Conservation (phyloP, 306 rosid species). For the Dalbergia cultrata region DNA sequence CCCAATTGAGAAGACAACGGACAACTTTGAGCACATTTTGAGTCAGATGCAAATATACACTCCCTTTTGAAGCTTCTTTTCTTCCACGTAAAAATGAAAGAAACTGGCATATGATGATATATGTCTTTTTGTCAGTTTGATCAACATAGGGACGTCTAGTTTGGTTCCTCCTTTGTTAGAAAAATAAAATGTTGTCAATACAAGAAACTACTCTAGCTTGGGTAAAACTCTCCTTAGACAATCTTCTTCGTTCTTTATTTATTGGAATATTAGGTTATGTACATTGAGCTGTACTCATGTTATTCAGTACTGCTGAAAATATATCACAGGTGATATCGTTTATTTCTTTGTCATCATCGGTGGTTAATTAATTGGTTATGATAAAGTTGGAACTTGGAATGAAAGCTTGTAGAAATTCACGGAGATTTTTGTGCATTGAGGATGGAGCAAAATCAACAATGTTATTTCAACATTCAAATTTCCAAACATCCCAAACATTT, state of each 20-base stretch:
- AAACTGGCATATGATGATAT: neutral
- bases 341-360: neutral
- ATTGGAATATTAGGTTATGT: slow-evolving; percentile 40
- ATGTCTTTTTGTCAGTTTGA: slow-evolving; percentile 9
- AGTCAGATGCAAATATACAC: slow-evolving; percentile 86
- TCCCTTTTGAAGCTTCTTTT: slow-evolving; percentile 55
- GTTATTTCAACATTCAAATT: too few relatives aligned
- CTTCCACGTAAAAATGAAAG: neutral
- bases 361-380: neutral
- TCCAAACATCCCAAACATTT: too few relatives aligned
- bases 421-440: neutral
- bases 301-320: slow-evolving; percentile 3
- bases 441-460: neutral
- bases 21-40: slow-evolving; percentile 89
- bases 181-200: slow-evolving; percentile 38
- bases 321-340: slow-evolving; percentile 18
- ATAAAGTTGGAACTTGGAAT: slow-evolving; percentile 3
- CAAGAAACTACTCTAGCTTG: slow-evolving; percentile 15
- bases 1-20: slow-evolving; percentile 76
- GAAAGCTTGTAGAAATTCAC: neutral
- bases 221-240: slow-evolving; percentile 35
- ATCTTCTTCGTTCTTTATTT: slow-evolving; percentile 32
- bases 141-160: slow-evolving; percentile 30
- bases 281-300: slow-evolving; percentile 35
- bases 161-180: slow-evolving; percentile 43